Base-by-base conservation (phyloP, 441 rosid genomes). In the Gossypium lobatum region DNA sequence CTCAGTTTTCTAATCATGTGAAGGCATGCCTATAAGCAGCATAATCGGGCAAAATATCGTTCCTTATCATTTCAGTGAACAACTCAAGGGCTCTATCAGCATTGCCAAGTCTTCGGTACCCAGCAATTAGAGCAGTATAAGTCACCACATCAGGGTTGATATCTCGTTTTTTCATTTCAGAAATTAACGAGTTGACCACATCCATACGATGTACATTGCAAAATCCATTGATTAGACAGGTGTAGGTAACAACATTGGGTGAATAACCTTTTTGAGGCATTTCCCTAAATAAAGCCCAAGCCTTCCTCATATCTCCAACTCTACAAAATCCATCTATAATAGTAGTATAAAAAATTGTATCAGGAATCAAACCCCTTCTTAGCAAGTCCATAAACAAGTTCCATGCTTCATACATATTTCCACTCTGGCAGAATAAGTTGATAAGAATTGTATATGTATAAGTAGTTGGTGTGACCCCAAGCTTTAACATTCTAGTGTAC, bases 211-310 rank as follows among this genome's bases (percentile, higher is more conserved):
- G 60, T 71, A 76, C 28, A 77, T 84, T 83, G 72, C 72, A 86
- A 75, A 72, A 84, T 23, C 91, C 91, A 78, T 81, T 84, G 62
- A 87, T 81, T 57, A 89, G 73, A 70, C 87, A 79, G 31, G 88
- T 87, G 70, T 84, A 89, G 57, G 88, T 84, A 60, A 77, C 77
- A 72, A 84, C 82, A 66, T 76, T 87, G 39, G 88, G 87, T 54
- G 54, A 45, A 63, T 72, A 74, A 45, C 82, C 85, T 73, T 28
- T 62, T 34, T 6, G 45, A 57, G 23, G 54, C 88, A 85, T 87
- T 50, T 82, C 71, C 17, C 53, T 59, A 52, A 70, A 82, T 17
- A 85, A 60, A 11, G 60, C 72, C 79, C 75, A 64, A 76, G 88
- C 91, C 76, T 20, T 83, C 54, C 61, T 73, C 87, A 87, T 78